Percentiles rank a stretch among this genome's conserved stretches.
Evolutionary conservation across 2,329 filamentous ascomycete species (phyloP).

Genomic region (Fusarium sp.): DNA sequence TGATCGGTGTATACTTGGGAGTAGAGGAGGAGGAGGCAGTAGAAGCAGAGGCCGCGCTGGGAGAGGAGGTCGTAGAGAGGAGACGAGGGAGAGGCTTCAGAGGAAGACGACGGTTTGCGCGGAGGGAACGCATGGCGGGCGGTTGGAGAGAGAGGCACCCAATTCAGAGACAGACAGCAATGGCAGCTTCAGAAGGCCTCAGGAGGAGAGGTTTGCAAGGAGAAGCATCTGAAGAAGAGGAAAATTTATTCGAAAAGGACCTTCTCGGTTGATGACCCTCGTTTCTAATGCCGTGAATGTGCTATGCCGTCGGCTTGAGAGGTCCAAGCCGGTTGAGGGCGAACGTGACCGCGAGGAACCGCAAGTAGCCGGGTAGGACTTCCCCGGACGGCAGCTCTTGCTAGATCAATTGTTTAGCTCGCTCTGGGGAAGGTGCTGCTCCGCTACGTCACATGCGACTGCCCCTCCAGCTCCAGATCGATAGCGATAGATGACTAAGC

Average conservation of each 20-base stretch:
- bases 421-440: slow-evolving; percentile 21
- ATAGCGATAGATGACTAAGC: slow-evolving; percentile 27
- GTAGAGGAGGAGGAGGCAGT: slow-evolving; percentile 46
- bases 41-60: slow-evolving; percentile 49
- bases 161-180: slow-evolving; percentile 21
- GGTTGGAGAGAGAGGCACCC: slow-evolving; percentile 17
- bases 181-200: slow-evolving; percentile 20
- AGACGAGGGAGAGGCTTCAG: slow-evolving; percentile 58
- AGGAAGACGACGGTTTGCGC: slow-evolving; percentile 62
- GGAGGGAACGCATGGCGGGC: slow-evolving; percentile 66
- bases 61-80: slow-evolving; percentile 50
- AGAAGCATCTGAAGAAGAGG: slow-evolving; percentile 25
- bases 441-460: slow-evolving; percentile 43
- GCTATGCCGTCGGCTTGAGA: slow-evolving; percentile 43
- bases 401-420: slow-evolving; percentile 9
- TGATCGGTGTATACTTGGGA: slow-evolving; percentile 64
- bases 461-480: background rate
- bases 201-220: slow-evolving; percentile 10
- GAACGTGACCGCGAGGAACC: slow-evolving; percentile 49
- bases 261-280: slow-evolving; percentile 22
- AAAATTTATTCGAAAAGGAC: slow-evolving; percentile 5
- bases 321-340: slow-evolving; percentile 37
- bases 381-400: slow-evolving; percentile 39
- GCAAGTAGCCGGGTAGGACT: slow-evolving; percentile 48
- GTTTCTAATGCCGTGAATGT: slow-evolving; percentile 42